phyloP scores from a whole-genome alignment of 345 rosid species.

The Citrus glauca region DNA sequence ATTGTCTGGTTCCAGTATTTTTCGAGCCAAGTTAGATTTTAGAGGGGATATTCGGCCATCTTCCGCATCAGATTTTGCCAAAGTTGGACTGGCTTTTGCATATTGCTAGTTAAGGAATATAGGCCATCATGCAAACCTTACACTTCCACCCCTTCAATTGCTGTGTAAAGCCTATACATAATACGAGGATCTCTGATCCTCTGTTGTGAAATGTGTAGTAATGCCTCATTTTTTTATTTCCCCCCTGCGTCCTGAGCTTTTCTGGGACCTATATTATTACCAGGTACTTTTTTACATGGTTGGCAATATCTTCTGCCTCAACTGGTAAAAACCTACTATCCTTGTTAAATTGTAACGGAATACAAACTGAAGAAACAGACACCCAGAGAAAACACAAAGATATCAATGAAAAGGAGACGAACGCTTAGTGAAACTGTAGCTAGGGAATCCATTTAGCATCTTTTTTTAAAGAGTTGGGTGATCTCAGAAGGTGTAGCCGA shows the following conservation, averaged over 20 bases:
- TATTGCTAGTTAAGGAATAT: slow-evolving; percentile 18
- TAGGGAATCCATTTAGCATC: no score
- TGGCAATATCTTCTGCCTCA: slow-evolving; percentile 13
- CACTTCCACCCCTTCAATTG: slow-evolving; percentile 8
- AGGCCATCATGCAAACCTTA: not conserved
- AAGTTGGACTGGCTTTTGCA: slow-evolving; percentile 24
- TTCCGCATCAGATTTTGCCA: slow-evolving; percentile 17
- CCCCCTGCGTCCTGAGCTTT: not conserved
- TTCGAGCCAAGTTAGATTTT: slow-evolving; percentile 38
- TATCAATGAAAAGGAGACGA: no score
- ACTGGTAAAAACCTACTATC: not conserved
- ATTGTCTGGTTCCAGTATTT: slow-evolving; percentile 32
- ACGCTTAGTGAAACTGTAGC: no score
- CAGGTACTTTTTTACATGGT: slow-evolving; percentile 23
- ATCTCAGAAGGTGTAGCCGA: no score
- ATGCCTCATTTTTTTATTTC: not conserved
- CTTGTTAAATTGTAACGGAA: not conserved
- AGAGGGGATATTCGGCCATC: slow-evolving; percentile 18
- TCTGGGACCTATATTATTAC: not conserved
- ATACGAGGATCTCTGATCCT: not conserved
- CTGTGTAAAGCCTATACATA: slow-evolving; percentile 14
- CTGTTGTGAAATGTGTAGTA: slow-evolving; percentile 22
- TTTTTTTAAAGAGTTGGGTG: no score
- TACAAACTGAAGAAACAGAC: not conserved
- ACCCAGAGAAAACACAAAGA: no score